Evolutionary conservation across 2,329 filamentous ascomycete species (phyloP).

Genomic region (Fusarium succisae): DNA sequence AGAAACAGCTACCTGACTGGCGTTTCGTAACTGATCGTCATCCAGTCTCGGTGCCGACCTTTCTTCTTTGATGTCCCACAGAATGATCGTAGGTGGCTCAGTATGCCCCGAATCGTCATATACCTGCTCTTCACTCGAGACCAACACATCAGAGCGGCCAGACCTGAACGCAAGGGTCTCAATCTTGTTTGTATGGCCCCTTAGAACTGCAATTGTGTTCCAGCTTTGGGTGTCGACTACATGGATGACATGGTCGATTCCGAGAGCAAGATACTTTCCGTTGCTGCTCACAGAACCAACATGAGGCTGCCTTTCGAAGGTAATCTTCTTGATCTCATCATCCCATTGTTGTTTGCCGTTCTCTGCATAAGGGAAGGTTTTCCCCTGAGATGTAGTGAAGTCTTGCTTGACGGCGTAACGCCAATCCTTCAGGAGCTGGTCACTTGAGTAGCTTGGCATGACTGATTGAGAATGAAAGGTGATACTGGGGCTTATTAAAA

Average conservation of each 20-base stretch:
- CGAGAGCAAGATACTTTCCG: neutral
- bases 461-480: no score
- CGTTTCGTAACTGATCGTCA: neutral
- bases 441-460: slow-evolving; percentile 13
- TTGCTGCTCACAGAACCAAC: neutral
- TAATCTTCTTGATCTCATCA: neutral
- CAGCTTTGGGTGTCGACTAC: slow-evolving; percentile 10
- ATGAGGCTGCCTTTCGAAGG: neutral
- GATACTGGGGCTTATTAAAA: no score
- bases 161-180: slow-evolving; percentile 2
- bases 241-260: neutral
- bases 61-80: slow-evolving; percentile 16
- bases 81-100: neutral
- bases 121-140: neutral
- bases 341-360: slow-evolving; percentile 14
- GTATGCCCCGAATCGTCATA: neutral
- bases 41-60: neutral
- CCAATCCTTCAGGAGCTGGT: slow-evolving; percentile 15
- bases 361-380: slow-evolving; percentile 5
- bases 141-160: neutral
- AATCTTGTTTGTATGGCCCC: slow-evolving; percentile 3
- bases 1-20: neutral
- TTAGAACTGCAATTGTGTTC: slow-evolving; percentile 1
- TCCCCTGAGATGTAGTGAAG: neutral
- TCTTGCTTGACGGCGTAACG: slow-evolving; percentile 15